Base-by-base conservation (phyloP, 2,329 filamentous ascomycete species). In the Chaetomium strumarium region DNA sequence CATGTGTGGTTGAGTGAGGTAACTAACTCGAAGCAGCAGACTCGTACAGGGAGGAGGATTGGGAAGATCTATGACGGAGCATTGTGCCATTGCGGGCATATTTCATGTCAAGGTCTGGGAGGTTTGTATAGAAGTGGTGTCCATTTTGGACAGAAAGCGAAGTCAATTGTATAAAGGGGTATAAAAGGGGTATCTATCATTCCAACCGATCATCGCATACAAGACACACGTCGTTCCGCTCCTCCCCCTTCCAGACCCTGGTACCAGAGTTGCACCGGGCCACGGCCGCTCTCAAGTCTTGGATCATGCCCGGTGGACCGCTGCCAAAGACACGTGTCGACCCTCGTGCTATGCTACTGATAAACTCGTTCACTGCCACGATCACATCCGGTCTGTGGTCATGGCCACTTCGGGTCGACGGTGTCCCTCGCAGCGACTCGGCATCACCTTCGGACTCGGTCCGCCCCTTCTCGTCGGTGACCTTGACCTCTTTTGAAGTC, bases 141-240 rank as follows among this genome's bases (percentile, higher is more conserved):
- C 24, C 24, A 24, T 24, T 24, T 24, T 24, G 24, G 4, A 24
- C 24, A 24, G 24, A 43, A 43, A 38, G 12, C 41, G 17, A 29
- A 49, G 7, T 40, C n/a, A 43, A 55, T 14, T 49, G 10, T 46
- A 48, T 36, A 43, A 31, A 20, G 24, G 24, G 24, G 24, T 24
- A 24, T 24, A 40, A 31, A 31, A 37, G 43, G 45, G 46, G 49
- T 52, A 59, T 55, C 52, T 56, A 60, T 53, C 55, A 60, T 41
- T 80, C 79, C 55, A 84, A 65, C 40, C 82, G 73, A 67, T 84
- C 80, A 65, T 85, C 82, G 62, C 78, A 81, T 30, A 79, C 67
- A 33, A 85, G 67, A 44, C 70, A 66, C 2, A 85, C 79, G 61
- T 83, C 75, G 44, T 71, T 78, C 36, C 72, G 71, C 60, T 77